Conservation (phyloP, 2,329 filamentous ascomycete species). For the Pestalotiopsis sp. region DNA sequence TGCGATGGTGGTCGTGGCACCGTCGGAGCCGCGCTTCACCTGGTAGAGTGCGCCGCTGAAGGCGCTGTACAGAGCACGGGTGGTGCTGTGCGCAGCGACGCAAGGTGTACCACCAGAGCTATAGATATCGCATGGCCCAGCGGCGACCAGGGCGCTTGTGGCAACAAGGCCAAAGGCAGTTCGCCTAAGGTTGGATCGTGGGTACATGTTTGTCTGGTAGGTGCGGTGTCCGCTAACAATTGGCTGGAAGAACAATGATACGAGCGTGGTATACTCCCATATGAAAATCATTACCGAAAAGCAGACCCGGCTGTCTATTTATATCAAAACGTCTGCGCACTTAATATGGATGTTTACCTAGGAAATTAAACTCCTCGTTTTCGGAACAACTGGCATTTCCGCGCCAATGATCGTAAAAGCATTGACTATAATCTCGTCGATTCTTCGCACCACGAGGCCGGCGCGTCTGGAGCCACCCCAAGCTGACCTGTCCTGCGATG, state of each 20-base stretch:
- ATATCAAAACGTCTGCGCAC: neutral
- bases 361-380: neutral
- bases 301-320: neutral
- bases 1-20: constrained; percentile 47
- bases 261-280: neutral
- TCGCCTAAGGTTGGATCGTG: constrained; percentile 7
- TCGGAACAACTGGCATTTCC: neutral
- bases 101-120: constrained; percentile 61
- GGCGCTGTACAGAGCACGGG: constrained; percentile 59
- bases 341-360: neutral
- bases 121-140: constrained; percentile 66
- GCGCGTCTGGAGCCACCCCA: neutral
- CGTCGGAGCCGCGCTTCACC: constrained; percentile 57
- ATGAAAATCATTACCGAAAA: neutral
- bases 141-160: constrained; percentile 42
- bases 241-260: neutral
- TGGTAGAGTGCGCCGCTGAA: constrained; percentile 61
- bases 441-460: neutral
- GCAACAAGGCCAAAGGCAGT: constrained; percentile 33
- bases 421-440: neutral
- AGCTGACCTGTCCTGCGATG: neutral
- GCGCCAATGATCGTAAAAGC: neutral
- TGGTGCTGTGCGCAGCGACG: constrained; percentile 67
- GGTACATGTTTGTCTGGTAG: constrained; percentile 5
- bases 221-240: neutral